Base-by-base conservation (phyloP, 768 basidiomycete species). In the Xerocomellus dryophilus region DNA sequence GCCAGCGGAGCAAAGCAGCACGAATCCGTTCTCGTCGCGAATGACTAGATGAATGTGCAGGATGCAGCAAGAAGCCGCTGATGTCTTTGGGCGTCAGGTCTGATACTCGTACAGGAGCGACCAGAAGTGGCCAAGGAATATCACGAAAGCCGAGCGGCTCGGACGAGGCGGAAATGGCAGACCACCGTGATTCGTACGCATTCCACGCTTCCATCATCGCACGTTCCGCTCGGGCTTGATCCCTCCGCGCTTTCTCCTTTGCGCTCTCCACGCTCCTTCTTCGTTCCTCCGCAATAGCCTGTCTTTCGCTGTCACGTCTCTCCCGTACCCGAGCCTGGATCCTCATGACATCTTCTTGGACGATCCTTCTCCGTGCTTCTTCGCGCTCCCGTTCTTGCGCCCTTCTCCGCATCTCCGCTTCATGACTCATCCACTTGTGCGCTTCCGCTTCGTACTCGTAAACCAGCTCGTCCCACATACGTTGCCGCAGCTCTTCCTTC, bases 1-100 rank as follows among this genome's bases (percentile, higher is more conserved):
- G 90, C 88, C 88, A 91, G 40, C 86, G 76, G 20, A 87, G 78
- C 67, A 87, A 78, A 0, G 86, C 88, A 25, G 69, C 74, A 43
- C 82, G 79, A 54, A 90, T 78, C 53, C 86, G 77, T 50, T 90
- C 86, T 66, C 82, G 88, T 57, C 75, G 77, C 35, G 83, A 73
- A 57, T 81, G 76, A 9, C 72, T 74, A 53, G 71, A 69, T 14
- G 87, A 88, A 68, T 90, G 88, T 15, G 73, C 56, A n/a, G 80
- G 75, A 21, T 85, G 86, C 38, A 88, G 69, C 42, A 93, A 71
- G 66, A 92, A 89, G 44, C 66, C 63, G 18, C 73, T 66, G 45
- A 91, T 78, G n/a, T 74, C 74, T n/a, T 75, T 73, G 7, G 79
- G 70, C 10, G 76, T 77, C 51, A 92, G 75, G 47, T 82, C 82